phyloP scores from a whole-genome alignment of 352 stramenopile genomes.

The Globisporangium spiculum region DNA sequence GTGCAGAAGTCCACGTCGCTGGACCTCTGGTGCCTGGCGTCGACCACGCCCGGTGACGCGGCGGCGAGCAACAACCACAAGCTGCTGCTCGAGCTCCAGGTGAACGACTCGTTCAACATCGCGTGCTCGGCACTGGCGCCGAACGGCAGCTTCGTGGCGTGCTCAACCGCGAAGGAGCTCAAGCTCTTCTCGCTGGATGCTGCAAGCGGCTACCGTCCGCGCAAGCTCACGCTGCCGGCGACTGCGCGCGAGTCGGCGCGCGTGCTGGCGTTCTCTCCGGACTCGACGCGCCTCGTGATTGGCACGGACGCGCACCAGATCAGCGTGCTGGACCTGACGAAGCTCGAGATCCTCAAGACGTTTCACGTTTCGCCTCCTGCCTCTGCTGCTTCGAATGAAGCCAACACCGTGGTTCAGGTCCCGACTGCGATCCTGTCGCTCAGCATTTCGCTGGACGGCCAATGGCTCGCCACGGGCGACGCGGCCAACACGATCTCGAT shows the following conservation, averaged over 20 bases:
- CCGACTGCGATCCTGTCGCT: constrained; percentile 60
- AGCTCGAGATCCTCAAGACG: constrained; percentile 74
- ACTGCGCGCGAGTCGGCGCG: constrained; percentile 46
- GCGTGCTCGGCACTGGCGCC: constrained; percentile 79
- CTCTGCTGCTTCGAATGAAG: constrained; percentile 7
- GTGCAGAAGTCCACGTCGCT: constrained; percentile 72
- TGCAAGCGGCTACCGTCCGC: constrained; percentile 39
- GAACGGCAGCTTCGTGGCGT: constrained; percentile 84
- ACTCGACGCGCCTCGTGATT: constrained; percentile 74
- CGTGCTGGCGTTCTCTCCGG: constrained; percentile 72
- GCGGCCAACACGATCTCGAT: constrained; percentile 65
- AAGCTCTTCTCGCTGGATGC: constrained; percentile 87
- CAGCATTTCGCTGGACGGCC: constrained; percentile 72
- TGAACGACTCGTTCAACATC: constrained; percentile 78
- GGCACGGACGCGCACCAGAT: constrained; percentile 64
- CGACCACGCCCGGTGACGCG: constrained; percentile 27
- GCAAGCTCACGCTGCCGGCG: constrained; percentile 48
- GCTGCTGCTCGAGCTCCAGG: constrained; percentile 77
- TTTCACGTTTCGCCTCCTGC: constrained; percentile 40
- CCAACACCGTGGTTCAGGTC: constrained; percentile 10
- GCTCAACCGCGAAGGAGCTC: constrained; percentile 79
- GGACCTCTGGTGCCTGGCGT: constrained; percentile 67
- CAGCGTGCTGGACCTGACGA: constrained; percentile 66
- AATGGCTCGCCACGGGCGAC: constrained; percentile 77
- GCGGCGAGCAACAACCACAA: constrained; percentile 35